Evolutionary conservation across 2,329 filamentous ascomycete species (phyloP), one percentile per base, ranked within the genome.

Genomic region (Xylaria sp.): DNA sequence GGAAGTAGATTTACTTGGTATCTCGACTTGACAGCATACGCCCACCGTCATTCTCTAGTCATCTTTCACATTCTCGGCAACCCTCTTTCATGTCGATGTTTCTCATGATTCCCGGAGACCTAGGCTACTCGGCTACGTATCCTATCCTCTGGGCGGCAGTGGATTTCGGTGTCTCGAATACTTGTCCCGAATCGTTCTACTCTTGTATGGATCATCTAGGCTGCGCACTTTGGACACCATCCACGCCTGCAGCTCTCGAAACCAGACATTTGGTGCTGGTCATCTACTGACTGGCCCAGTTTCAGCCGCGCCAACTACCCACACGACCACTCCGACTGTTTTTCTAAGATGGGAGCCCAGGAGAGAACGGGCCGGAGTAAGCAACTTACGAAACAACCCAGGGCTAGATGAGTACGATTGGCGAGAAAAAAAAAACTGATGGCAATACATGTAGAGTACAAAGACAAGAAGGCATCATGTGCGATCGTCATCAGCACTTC

Each of bases 401-500:
- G 24, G 11, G 24, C 5, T 5, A 26, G 29, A 7, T 34, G 9
- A 34, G 16, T 39, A 41, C 17, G 19, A 22, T 43, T 37, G 29
- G 29, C 29, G 41, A 39, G 44, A 49, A n/a, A n/a, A n/a, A n/a
- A n/a, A n/a, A n/a, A n/a, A 46, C 47, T 13, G 41, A 48, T 49
- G 39, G 18, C 16, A 50, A 29, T 34, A 20, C 38, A 39, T 20
- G 19, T 47, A 34, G 48, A 49, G 38, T 38, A 54, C 19, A 24
- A 44, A 53, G 34, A 48, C 16, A 41, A 45, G 16, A 39, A 40
- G 52, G 52, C 40, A 26, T 20, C 16, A 16, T 9, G 50, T 52
- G 38, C 24, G 46, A 51, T 52, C 42, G 52, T 57, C 42, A 52
- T 60, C 40, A 52, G 45, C 48, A 57, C 17, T 40, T 38, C 39